phyloP scores from a whole-genome alignment of 495 filamentous ascomycete species.

The Neurospora tetraspora region DNA sequence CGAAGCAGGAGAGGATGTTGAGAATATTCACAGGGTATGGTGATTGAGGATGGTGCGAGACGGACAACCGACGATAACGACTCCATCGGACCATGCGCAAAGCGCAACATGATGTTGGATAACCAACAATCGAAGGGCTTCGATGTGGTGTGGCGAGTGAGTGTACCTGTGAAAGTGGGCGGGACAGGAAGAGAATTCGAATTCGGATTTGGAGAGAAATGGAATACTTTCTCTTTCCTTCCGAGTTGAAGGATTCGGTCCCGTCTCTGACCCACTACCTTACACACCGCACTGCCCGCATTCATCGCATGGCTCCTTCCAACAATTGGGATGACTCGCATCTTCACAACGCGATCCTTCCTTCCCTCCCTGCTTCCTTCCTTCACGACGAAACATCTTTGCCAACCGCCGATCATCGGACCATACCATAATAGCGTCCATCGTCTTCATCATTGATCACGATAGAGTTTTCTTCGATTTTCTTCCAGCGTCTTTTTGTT shows the following conservation, averaged over 20 bases:
- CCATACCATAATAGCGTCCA: not conserved
- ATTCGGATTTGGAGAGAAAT: not conserved
- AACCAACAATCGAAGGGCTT: not conserved
- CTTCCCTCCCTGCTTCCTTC: not conserved
- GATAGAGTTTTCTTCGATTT: slow-evolving; percentile 2
- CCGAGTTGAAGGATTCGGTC: not conserved
- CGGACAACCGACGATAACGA: not conserved
- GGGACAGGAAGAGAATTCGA: not conserved
- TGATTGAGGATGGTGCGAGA: not conserved
- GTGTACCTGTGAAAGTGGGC: not conserved
- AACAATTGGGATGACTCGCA: not conserved
- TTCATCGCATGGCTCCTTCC: not conserved
- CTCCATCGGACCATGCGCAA: not conserved
- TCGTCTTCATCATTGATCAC: not conserved
- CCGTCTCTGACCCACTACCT: not conserved
- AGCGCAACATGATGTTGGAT: not conserved
- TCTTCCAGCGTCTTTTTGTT: not conserved
- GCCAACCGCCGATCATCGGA: not conserved
- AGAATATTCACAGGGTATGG: slow-evolving; percentile 1
- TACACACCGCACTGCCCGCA: not conserved
- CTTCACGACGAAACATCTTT: not conserved
- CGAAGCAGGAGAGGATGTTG: slow-evolving; percentile 3
- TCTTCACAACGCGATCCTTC: not conserved
- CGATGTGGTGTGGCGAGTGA: not conserved
- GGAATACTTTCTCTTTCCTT: not conserved